Base-by-base conservation (phyloP, 768 basidiomycete genomes). In the Rhodotorula kratochvilovae region DNA sequence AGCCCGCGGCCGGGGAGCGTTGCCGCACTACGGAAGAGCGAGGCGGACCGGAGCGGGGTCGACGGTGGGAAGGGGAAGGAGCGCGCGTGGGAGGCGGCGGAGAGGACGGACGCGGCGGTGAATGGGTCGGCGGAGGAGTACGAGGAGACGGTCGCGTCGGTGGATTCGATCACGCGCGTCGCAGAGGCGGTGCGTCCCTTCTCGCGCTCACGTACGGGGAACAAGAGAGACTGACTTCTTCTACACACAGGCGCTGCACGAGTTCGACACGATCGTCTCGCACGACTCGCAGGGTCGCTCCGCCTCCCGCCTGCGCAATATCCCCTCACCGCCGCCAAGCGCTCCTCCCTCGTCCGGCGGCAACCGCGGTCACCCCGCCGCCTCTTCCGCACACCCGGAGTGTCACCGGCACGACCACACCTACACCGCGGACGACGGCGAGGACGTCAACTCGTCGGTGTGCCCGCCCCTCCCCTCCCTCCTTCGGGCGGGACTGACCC, bases 1-100 rank as follows among this genome's bases (percentile, higher is more conserved):
- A 63, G 61, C 23, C 70, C 70, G 39, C 33, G 66, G 29, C 70
- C 70, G 36, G 70, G 70, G 27, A 71, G 70, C 57, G 70, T 71
- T 2, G 70, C 66, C 10, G 70, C 70, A 4, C 35, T 71, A 55
- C 12, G 61, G 48, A 29, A 36, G 33, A 39, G 57, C 50, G 60
- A 39, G 16, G 57, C 27, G 1, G 36, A 51, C 27, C 16, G 33
- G 48, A 66, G 65, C 25, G 21, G 16, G 39, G 0, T 19, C 21
- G 21, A n/a, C 3, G 15, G 42, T 39, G 4, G 23, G 31, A 36
- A 25, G 51, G 54, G 50, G 17, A 33, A 7, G 42, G 60, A 21
- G 31, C 25, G 31, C 23, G 15, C 10, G 7, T 60, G 10, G 27
- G 57, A 29, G 12, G 46, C 29, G 17, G 25, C 27, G 6, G 35